phyloP scores from a whole-genome alignment of 495 filamentous ascomycete genomes.

The Cercophora newfieldiana region DNA sequence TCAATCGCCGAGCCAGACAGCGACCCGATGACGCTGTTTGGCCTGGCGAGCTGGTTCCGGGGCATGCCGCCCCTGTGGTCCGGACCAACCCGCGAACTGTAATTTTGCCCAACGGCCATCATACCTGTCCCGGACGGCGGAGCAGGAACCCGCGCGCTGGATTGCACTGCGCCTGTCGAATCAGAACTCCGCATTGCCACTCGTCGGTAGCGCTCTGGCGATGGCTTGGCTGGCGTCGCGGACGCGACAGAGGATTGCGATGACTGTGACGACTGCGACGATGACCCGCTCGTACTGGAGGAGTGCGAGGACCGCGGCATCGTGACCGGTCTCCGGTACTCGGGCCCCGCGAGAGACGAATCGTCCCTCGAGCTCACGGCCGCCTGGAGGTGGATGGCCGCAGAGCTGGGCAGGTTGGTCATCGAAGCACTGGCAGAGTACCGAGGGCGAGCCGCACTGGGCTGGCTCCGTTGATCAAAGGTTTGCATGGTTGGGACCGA shows the following conservation, averaged over 20 bases:
- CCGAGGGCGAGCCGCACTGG: slow-evolving; percentile 49
- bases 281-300: slow-evolving; percentile 30
- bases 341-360: slow-evolving; percentile 27
- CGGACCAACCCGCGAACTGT: slow-evolving; percentile 34
- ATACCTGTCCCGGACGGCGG: slow-evolving; percentile 37
- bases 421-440: slow-evolving; percentile 63
- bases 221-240: slow-evolving; percentile 40
- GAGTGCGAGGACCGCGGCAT: slow-evolving; percentile 34
- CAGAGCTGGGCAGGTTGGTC: slow-evolving; percentile 39
- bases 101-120: slow-evolving; percentile 45
- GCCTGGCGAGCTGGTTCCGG: slow-evolving; percentile 38
- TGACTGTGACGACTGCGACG: slow-evolving; percentile 29
- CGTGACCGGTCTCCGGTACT: slow-evolving; percentile 27
- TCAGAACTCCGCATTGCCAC: slow-evolving; percentile 46
- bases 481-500: slow-evolving; percentile 57
- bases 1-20: slow-evolving; percentile 45
- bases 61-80: slow-evolving; percentile 30
- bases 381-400: slow-evolving; percentile 18
- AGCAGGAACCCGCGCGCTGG: slow-evolving; percentile 35
- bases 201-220: slow-evolving; percentile 58
- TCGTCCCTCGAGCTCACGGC: slow-evolving; percentile 35
- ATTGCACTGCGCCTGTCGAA: slow-evolving; percentile 27
- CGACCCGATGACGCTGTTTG: slow-evolving; percentile 48
- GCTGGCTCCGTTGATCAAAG: slow-evolving; percentile 41
- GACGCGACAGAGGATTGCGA: slow-evolving; percentile 33